Evolutionary conservation across 352 stramenopile genomes (phyloP).

Genomic region (Phytophthora pseudosyringae): DNA sequence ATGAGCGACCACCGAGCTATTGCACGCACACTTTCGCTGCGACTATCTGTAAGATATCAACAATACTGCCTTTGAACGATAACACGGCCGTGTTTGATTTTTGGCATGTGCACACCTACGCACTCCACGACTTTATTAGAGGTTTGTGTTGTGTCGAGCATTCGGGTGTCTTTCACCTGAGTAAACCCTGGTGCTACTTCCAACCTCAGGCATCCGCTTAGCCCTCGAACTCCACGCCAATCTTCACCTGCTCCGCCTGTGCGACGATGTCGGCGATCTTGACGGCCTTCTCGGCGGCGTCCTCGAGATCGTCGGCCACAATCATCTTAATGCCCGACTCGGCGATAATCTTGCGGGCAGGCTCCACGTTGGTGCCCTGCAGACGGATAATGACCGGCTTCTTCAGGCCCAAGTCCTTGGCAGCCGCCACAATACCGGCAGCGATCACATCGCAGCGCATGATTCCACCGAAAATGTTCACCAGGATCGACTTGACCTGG

Average conservation of each 20-base stretch:
- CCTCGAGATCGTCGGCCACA: constrained; percentile 94
- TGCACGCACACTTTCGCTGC: constrained; percentile 1
- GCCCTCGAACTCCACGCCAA: constrained; percentile 77
- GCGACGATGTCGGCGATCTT: constrained; percentile 87
- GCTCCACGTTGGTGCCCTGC: constrained; percentile 97
- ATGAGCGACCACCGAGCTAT: constrained; percentile 8
- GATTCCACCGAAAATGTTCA: constrained; percentile 99
- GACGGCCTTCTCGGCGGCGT: constrained; percentile 96
- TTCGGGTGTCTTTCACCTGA: constrained; percentile 35
- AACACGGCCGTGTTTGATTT: constrained; percentile 17
- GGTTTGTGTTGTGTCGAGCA: constrained; percentile 33
- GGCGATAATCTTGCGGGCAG: constrained; percentile 94
- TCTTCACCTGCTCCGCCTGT: constrained; percentile 74
- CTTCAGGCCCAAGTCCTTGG: constrained; percentile 95
- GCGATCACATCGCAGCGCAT: constrained; percentile 99
- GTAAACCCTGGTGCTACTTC: constrained; percentile 30
- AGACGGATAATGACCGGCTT: constrained; percentile 99
- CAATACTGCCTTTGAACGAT: constrained; percentile 21
- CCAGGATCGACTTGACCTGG: constrained; percentile 97
- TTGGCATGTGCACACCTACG: constrained; percentile 28
- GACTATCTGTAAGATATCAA: constrained; percentile 32
- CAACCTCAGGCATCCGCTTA: constrained; percentile 36
- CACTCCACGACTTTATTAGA: constrained; percentile 41
- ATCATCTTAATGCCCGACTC: constrained; percentile 95
- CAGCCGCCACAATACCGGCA: constrained; percentile 96